Conservation (phyloP, 495 filamentous ascomycete species). For the Talaromyces ruber region DNA sequence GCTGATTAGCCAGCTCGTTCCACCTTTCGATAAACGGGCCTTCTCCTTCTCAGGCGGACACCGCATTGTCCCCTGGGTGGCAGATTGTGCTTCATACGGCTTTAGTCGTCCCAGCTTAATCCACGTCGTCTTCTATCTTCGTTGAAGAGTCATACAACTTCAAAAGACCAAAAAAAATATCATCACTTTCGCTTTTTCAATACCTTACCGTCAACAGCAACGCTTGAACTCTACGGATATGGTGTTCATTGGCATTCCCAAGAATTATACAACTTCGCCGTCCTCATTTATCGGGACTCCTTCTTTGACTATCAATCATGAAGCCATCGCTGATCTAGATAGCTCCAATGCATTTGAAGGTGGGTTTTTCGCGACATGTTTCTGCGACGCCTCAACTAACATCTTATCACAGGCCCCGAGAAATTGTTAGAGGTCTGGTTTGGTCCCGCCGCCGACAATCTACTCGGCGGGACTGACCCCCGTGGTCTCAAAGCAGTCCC, state of each 20-base stretch:
- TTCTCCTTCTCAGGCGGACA: slow-evolving; percentile 86
- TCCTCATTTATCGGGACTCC: slow-evolving; percentile 61
- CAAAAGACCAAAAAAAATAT: neutral
- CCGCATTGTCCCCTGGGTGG: slow-evolving; percentile 84
- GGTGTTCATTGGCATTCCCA: slow-evolving; percentile 73
- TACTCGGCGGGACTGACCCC: slow-evolving; percentile 61
- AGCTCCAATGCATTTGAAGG: slow-evolving; percentile 96
- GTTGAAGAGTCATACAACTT: slow-evolving; percentile 18
- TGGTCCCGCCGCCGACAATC: slow-evolving; percentile 62
- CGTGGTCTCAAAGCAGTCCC: slow-evolving; percentile 81
- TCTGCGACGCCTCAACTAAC: neutral
- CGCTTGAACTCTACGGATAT: slow-evolving; percentile 48
- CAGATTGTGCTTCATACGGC: slow-evolving; percentile 54
- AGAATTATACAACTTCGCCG: slow-evolving; percentile 71
- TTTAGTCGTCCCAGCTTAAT: slow-evolving; percentile 7
- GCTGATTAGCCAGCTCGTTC: slow-evolving; percentile 51
- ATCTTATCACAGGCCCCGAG: slow-evolving; percentile 62
- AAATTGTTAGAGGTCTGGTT: slow-evolving; percentile 99
- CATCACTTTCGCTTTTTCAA: slow-evolving; percentile 12
- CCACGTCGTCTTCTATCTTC: slow-evolving; percentile 10
- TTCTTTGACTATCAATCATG: slow-evolving; percentile 92
- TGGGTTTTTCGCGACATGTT: slow-evolving; percentile 19
- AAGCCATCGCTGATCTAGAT: slow-evolving; percentile 88
- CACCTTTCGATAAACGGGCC: slow-evolving; percentile 60
- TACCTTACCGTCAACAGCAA: slow-evolving; percentile 10